Evolutionary conservation across 2,329 filamentous ascomycete species (phyloP).

Genomic region (Penicillium thymicola): DNA sequence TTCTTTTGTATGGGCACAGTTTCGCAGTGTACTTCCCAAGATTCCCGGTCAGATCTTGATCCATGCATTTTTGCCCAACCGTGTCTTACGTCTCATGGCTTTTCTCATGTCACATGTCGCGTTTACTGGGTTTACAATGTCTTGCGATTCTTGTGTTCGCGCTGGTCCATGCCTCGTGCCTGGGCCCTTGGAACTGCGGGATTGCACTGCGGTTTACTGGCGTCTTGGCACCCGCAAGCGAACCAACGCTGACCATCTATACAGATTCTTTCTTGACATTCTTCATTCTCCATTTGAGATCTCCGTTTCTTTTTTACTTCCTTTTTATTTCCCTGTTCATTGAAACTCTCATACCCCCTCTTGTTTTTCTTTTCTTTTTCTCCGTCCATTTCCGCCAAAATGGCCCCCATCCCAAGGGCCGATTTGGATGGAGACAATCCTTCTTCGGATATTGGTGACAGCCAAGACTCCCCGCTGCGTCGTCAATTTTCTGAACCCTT

Average conservation of each 20-base stretch:
- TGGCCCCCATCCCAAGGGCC: slow-evolving; percentile 34
- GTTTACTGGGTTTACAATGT: not conserved
- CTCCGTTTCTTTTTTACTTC: not conserved
- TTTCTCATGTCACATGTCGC: not conserved
- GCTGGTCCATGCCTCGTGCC: slow-evolving; percentile 9
- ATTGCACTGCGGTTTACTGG: slow-evolving; percentile 20
- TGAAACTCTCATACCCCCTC: not conserved
- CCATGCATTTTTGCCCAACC: slow-evolving; percentile 29
- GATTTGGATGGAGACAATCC: slow-evolving; percentile 37
- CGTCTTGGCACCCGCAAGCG: slow-evolving; percentile 38
- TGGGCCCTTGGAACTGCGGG: slow-evolving; percentile 6
- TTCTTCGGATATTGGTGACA: slow-evolving; percentile 37
- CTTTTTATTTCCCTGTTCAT: not conserved
- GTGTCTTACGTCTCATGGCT: slow-evolving; percentile 18
- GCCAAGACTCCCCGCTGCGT: slow-evolving; percentile 36
- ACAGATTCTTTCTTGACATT: slow-evolving; percentile 19
- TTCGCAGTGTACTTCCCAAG: slow-evolving; percentile 16
- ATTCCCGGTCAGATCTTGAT: slow-evolving; percentile 21
- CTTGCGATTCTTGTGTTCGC: slow-evolving; percentile 2
- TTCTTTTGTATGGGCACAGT: slow-evolving; percentile 5
- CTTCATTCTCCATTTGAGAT: slow-evolving; percentile 8
- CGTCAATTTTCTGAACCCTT: slow-evolving; percentile 41
- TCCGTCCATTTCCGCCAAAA: slow-evolving; percentile 14
- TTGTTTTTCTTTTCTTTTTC: slow-evolving; percentile 1
- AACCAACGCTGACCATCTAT: slow-evolving; percentile 34